Base-by-base conservation (phyloP, 169 alveolate genomes). In the Pseudocohnilembus persalinus region DNA sequence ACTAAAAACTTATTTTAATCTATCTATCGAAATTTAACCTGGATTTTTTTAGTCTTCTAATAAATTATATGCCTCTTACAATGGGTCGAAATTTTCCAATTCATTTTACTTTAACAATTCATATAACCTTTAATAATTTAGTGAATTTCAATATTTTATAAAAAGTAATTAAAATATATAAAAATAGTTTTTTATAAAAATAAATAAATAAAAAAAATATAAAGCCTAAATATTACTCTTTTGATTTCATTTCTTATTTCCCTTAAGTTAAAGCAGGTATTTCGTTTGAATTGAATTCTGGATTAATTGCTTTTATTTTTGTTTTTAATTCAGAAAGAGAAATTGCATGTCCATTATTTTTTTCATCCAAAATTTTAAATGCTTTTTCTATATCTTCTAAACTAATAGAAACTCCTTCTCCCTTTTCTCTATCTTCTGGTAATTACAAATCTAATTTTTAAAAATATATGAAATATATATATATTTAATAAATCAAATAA, bases 381-480 rank as follows among this genome's bases (percentile, higher is more conserved):
- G 90, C 90, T 63, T 86, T 86, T 33, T 86, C 86, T 0, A 86
- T 86, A 49, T 86, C 90, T 64, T 86, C 90, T 32, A 80, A 29
- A 49, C 83, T 80, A 0, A 86, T 81, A 63, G 79, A 35, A 30
- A 86, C 90, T 49, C 90, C 90, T 31, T 86, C 85, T 15, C 80
- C 84, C 33, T 86, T 31, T 74, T 79, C 74, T 31, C 76, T 81
- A 25, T 79, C 63, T 31, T 80, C 82, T 25, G 83, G 83, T 0
- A 86, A 73, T 29, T 86, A 75, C 0, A 86, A 29, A 79, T 79
- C 84, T 79, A 77, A 25, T 24, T 32, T 33, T 64, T 64, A 64
- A 64, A 64, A 64, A 64, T 64, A 64, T 20, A 64, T 20, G 25
- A 64, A 64, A 64, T 64, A 64, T 64, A 16, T 24, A 24, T 64